Evolutionary conservation across 2,329 filamentous ascomycete species (phyloP).

Genomic region (Graphilbum sp.): DNA sequence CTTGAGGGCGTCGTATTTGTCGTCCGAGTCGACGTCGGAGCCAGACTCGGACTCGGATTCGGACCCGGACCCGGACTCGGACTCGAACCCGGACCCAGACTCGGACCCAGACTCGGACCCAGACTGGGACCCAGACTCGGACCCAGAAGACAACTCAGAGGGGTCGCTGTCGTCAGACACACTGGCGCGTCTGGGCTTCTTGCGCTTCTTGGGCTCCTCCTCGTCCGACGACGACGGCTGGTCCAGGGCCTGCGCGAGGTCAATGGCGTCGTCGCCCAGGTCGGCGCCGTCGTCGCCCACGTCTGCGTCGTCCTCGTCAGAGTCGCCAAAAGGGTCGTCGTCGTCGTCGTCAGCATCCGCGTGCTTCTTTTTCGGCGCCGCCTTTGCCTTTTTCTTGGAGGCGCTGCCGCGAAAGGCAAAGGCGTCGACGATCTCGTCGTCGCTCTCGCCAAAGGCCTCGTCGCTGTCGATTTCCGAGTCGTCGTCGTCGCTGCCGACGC

Average conservation of each 20-base stretch:
- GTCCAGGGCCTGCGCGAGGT: slow-evolving; percentile 39
- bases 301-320: slow-evolving; percentile 40
- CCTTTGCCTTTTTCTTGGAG: slow-evolving; percentile 17
- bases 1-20: slow-evolving; percentile 47
- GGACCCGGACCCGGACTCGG: not conserved
- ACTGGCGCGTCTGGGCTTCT: slow-evolving; percentile 26
- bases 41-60: slow-evolving; percentile 22
- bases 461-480: slow-evolving; percentile 51
- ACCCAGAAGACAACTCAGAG: too few species aligned
- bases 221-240: slow-evolving; percentile 35
- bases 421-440: slow-evolving; percentile 70
- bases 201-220: slow-evolving; percentile 31
- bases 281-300: slow-evolving; percentile 36
- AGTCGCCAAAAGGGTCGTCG: slow-evolving; percentile 28
- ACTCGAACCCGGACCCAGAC: slow-evolving; percentile 31
- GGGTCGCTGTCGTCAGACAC: slow-evolving; percentile 15
- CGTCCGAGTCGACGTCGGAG: slow-evolving; percentile 28
- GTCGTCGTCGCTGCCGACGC: slow-evolving; percentile 41
- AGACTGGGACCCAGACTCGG: not conserved
- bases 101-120: not conserved
- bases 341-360: slow-evolving; percentile 30
- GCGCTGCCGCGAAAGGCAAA: slow-evolving; percentile 41
- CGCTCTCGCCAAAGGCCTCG: slow-evolving; percentile 78
- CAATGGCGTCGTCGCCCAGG: slow-evolving; percentile 42
- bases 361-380: slow-evolving; percentile 15